Base-by-base conservation (phyloP, 164 flowering plant species). In the Vitis riparia region DNA sequence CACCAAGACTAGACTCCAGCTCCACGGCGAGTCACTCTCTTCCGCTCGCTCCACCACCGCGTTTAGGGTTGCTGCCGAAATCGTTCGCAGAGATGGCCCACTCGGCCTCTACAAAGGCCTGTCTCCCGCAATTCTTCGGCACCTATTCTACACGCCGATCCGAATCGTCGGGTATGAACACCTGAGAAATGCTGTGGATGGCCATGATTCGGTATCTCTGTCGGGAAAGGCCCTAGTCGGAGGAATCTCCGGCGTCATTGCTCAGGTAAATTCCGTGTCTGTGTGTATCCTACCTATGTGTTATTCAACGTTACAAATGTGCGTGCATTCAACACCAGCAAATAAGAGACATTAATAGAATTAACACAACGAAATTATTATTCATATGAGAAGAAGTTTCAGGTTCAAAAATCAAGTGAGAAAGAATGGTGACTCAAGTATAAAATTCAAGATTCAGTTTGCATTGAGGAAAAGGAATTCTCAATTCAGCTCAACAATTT, bases 81-180 rank as follows among this genome's bases (percentile, higher is more conserved):
- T 91, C 63, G 65, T 82, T 10, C 68, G 74, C 1, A 66, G 32
- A 14, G 84, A 91, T 59, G 94, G 97, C 50, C 51, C 77, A 13
- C 47, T 75, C 3, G 93, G 89, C 8, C 80, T 93, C 60, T 93
- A 93, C 85, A 79, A 74, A 37, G 97, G 97, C n/a, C 68, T 93
- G 11, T 86, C 94, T 30, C 92, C 97, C 0, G 97, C 98, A 2
- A 70, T 93, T 55, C 62, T 87, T 27, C 78, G 98, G 30, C 98
- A 93, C 72, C 78, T 93, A 59, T 87, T 93, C 75, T 93, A 91
- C 78, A 93, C 98, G 4, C 98, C 97, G 1, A 84, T 84, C 58
- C 80, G 98, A 9, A 90, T 88, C 66, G 92, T 91, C 3, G 88
- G 90, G 1, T 93, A 93, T 73, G 97, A 93, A 80, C 77, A 82